A percentile compares a stretch with the other conserved stretches of the same genome.
Conservation (phyloP, 345 rosid species). For the Arabidopsis suecica region DNA sequence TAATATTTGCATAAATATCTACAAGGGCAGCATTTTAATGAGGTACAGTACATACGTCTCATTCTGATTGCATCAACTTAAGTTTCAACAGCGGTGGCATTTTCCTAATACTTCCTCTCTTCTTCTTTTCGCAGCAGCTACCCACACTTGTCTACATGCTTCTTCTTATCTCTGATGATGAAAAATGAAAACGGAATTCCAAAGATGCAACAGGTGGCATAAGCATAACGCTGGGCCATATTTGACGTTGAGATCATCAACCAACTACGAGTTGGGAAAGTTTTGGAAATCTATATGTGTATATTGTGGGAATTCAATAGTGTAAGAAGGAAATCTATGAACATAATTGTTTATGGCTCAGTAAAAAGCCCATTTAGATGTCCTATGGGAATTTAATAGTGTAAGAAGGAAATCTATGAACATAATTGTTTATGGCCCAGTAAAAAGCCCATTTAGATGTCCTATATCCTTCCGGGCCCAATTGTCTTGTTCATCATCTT, state of each 20-base stretch:
- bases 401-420: background rate
- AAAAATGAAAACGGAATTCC: background rate
- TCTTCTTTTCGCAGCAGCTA: constrained; percentile 32
- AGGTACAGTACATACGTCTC: constrained; percentile 28
- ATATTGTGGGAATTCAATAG: background rate
- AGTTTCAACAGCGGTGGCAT: background rate
- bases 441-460: background rate
- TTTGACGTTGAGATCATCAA: constrained; percentile 26
- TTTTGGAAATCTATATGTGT: constrained; percentile 23
- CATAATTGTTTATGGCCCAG: background rate
- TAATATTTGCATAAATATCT: constrained; percentile 12
- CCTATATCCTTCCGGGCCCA: background rate
- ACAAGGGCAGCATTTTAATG: constrained; percentile 8
- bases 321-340: background rate
- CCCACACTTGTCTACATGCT: constrained; percentile 1
- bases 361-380: background rate
- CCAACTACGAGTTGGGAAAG: constrained; percentile 39
- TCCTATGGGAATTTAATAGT: background rate
- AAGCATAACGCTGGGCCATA: constrained; percentile 6
- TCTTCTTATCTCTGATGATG: constrained; percentile 12
- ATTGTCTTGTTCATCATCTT: background rate
- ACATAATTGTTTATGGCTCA: background rate
- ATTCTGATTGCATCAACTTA: constrained; percentile 28
- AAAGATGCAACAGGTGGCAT: constrained; percentile 6
- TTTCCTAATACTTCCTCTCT: constrained; percentile 15